Evolutionary conservation across 2,329 filamentous ascomycete species (phyloP).

Genomic region (Pestalotiopsis fici): DNA sequence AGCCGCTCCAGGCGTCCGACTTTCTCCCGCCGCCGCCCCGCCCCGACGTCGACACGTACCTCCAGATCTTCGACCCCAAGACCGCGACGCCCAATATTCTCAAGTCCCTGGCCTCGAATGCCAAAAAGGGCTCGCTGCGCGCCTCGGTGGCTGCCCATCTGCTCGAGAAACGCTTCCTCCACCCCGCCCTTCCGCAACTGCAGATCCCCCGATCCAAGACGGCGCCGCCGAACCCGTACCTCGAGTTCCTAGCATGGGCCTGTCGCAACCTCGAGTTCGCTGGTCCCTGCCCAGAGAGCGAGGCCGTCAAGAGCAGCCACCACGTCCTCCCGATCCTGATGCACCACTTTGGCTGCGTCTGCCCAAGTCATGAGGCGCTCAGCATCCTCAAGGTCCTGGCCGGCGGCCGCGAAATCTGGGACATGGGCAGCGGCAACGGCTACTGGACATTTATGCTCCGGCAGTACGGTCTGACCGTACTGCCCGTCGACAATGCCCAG

Average conservation of each 20-base stretch:
- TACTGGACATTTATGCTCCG: constrained; percentile 77
- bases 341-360: constrained; percentile 77
- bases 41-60: constrained; percentile 66
- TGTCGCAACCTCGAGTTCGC: constrained; percentile 66
- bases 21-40: constrained; percentile 49
- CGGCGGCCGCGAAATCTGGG: constrained; percentile 56
- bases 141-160: constrained; percentile 58
- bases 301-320: constrained; percentile 58
- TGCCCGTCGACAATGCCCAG: constrained; percentile 67
- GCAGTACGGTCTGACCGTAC: constrained; percentile 52
- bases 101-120: constrained; percentile 52
- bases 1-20: constrained; percentile 1
- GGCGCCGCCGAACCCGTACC: constrained; percentile 61
- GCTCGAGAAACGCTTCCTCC: constrained; percentile 50
- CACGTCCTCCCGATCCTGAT: constrained; percentile 73
- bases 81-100: constrained; percentile 63
- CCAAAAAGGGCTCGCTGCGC: constrained; percentile 62
- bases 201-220: constrained; percentile 44
- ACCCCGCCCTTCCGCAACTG: constrained; percentile 40
- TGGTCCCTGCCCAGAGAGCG: constrained; percentile 56
- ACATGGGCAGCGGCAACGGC: constrained; percentile 71
- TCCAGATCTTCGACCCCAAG: constrained; percentile 63
- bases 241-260: constrained; percentile 67
- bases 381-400: constrained; percentile 59
- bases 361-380: constrained; percentile 68